phyloP scores from a whole-genome alignment of 1,284 basidiomycete genomes.

The Pseudozyma hubeiensis region DNA sequence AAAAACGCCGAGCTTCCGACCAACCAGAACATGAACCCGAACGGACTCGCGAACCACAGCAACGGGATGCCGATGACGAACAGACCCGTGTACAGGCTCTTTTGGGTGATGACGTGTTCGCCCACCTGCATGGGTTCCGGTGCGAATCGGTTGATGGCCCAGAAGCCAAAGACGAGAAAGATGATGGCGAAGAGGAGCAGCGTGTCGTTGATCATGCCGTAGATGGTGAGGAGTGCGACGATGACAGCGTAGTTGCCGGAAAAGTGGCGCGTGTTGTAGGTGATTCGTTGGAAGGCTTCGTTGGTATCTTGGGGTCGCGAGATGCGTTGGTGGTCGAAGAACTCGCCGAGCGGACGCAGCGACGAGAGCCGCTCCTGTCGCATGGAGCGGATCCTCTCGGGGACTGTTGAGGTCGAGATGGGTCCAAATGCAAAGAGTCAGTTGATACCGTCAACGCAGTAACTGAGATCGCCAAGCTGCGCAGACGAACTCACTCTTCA shows the following conservation, averaged over 20 bases:
- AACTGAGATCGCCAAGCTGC: neutral
- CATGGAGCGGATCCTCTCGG: constrained; percentile 53
- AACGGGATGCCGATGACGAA: constrained; percentile 68
- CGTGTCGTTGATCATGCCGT: constrained; percentile 88
- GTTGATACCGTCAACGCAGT: no score
- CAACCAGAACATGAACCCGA: constrained; percentile 69
- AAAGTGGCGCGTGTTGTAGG: constrained; percentile 81
- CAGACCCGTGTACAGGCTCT: constrained; percentile 73
- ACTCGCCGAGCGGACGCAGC: constrained; percentile 76
- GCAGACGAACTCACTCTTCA: constrained; percentile 44
- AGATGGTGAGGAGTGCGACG: constrained; percentile 83
- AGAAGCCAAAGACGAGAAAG: constrained; percentile 92
- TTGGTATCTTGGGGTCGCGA: constrained; percentile 78
- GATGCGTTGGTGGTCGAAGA: constrained; percentile 86
- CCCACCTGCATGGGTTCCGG: constrained; percentile 75
- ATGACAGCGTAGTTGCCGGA: constrained; percentile 83
- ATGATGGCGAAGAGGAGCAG: constrained; percentile 83
- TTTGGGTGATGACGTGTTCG: constrained; percentile 82
- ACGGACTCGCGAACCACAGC: constrained; percentile 63
- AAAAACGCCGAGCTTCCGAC: constrained; percentile 68
- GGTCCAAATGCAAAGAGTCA: no score
- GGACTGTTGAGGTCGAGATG: constrained; percentile 28
- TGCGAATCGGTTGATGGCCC: constrained; percentile 86
- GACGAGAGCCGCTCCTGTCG: constrained; percentile 84
- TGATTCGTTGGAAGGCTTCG: constrained; percentile 77